Evolutionary conservation across 495 filamentous ascomycete genomes (phyloP).

Genomic region (Neurospora sp.): DNA sequence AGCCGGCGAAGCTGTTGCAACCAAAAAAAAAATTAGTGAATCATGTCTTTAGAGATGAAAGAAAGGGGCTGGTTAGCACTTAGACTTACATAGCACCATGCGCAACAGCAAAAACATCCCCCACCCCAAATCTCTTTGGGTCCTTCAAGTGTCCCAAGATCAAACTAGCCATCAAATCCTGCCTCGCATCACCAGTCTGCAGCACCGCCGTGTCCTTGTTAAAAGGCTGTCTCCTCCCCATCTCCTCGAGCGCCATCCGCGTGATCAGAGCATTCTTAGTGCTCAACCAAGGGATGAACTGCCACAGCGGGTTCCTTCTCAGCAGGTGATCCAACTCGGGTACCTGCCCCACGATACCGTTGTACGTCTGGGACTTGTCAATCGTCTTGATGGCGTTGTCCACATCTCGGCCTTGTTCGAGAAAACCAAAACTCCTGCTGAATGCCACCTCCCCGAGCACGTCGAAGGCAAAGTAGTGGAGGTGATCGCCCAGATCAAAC

Average conservation of each 20-base stretch:
- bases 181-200: slow-evolving; percentile 23
- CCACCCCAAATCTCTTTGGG: slow-evolving; percentile 35
- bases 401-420: slow-evolving; percentile 48
- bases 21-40: not conserved
- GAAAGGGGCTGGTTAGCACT: not conserved
- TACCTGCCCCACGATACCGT: slow-evolving; percentile 43
- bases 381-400: slow-evolving; percentile 44
- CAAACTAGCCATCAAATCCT: slow-evolving; percentile 39
- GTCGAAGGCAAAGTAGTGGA: slow-evolving; percentile 49
- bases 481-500: slow-evolving; percentile 41
- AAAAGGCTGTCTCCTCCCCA: slow-evolving; percentile 35
- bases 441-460: slow-evolving; percentile 55
- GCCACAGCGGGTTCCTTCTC: slow-evolving; percentile 39
- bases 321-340: slow-evolving; percentile 39
- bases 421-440: slow-evolving; percentile 52
- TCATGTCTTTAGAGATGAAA: too few relatives aligned
- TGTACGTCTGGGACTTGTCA: slow-evolving; percentile 44
- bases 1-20: slow-evolving; percentile 43
- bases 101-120: slow-evolving; percentile 45
- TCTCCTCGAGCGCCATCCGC: slow-evolving; percentile 39
- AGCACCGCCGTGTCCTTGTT: slow-evolving; percentile 32
- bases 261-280: slow-evolving; percentile 41
- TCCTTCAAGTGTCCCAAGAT: slow-evolving; percentile 39
- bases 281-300: slow-evolving; percentile 34
- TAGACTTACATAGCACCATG: slow-evolving; percentile 41